Percentiles rank a stretch among this genome's conserved stretches.
phyloP scores from a whole-genome alignment of 495 filamentous ascomycete species.

The Evansstolkia leycettana region DNA sequence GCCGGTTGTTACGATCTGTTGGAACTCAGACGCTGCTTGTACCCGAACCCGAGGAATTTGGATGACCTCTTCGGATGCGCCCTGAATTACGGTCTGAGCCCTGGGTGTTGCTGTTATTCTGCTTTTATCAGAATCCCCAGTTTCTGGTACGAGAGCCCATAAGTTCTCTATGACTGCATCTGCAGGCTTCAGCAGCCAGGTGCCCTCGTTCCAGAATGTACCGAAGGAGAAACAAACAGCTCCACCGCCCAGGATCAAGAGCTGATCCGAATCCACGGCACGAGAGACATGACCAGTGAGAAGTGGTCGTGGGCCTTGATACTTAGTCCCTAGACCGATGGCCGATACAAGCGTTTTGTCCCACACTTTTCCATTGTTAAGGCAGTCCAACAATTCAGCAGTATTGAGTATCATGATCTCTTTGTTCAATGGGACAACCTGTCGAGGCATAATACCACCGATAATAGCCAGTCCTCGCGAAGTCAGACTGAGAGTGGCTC shows the following conservation, averaged over 20 bases:
- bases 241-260: conserved; percentile 64
- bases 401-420: conserved; percentile 28
- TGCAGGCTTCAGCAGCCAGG: conserved; percentile 28
- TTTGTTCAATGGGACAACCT: conserved; percentile 15
- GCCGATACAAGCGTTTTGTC: conserved; percentile 8
- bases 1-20: conserved; percentile 41
- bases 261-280: conserved; percentile 24
- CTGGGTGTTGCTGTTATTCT: background rate
- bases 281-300: conserved; percentile 53
- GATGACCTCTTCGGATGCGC: conserved; percentile 3
- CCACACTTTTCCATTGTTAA: conserved; percentile 6
- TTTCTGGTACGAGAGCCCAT: conserved; percentile 11
- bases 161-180: conserved; percentile 8
- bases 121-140: conserved; percentile 4
- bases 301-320: conserved; percentile 37
- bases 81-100: conserved; percentile 1
- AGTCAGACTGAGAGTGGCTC: conserved; percentile 20
- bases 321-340: conserved; percentile 11
- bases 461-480: conserved; percentile 26
- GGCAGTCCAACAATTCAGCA: conserved; percentile 4
- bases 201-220: conserved; percentile 56
- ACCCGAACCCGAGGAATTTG: conserved; percentile 39
- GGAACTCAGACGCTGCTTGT: conserved; percentile 41
- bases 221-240: conserved; percentile 87
- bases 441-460: conserved; percentile 26